Percentiles rank a stretch among this genome's conserved stretches.
phyloP scores from a whole-genome alignment of 2,329 filamentous ascomycete genomes.

The Teratosphaeria destructans region DNA sequence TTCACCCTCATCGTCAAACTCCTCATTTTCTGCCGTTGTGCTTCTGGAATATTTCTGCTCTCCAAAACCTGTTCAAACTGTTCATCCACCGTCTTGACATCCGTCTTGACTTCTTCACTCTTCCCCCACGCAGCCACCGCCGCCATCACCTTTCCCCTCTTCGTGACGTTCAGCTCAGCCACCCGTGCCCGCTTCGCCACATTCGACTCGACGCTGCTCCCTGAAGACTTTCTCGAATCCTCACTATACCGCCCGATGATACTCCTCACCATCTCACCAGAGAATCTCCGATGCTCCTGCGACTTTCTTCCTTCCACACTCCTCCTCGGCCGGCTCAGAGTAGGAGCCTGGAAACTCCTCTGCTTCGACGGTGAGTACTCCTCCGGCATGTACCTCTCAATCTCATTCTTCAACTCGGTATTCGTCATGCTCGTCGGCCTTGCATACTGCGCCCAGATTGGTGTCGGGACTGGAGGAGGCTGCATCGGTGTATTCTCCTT shows the following conservation, averaged over 20 bases:
- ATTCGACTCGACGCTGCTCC: slow-evolving; percentile 23
- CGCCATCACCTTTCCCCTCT: slow-evolving; percentile 50
- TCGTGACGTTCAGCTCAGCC: slow-evolving; percentile 24
- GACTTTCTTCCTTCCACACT: slow-evolving; percentile 7
- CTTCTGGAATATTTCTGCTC: slow-evolving; percentile 83
- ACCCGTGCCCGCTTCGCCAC: too few species aligned
- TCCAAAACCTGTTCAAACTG: slow-evolving; percentile 58
- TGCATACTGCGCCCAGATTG: slow-evolving; percentile 72
- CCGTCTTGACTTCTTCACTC: slow-evolving; percentile 36
- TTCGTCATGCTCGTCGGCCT: slow-evolving; percentile 19
- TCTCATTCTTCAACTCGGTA: slow-evolving; percentile 43
- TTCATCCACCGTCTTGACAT: slow-evolving; percentile 48
- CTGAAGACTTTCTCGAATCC: slow-evolving; percentile 25
- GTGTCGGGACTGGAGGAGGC: slow-evolving; percentile 41
- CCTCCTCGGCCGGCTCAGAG: slow-evolving; percentile 24
- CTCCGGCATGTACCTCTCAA: slow-evolving; percentile 47
- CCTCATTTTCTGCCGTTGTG: slow-evolving; percentile 91
- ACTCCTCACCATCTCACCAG: slow-evolving; percentile 10
- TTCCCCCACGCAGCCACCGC: slow-evolving; percentile 53
- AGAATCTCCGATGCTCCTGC: slow-evolving; percentile 9
- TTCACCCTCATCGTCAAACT: slow-evolving; percentile 83
- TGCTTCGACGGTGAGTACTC: slow-evolving; percentile 53
- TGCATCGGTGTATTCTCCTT: slow-evolving; percentile 73
- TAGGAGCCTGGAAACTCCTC: slow-evolving; percentile 45
- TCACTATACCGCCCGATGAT: slow-evolving; percentile 14